Percentiles rank a stretch among this genome's conserved stretches.
Conservation (phyloP, 1,284 basidiomycete species). For the Moesziomyces parantarcticus region DNA sequence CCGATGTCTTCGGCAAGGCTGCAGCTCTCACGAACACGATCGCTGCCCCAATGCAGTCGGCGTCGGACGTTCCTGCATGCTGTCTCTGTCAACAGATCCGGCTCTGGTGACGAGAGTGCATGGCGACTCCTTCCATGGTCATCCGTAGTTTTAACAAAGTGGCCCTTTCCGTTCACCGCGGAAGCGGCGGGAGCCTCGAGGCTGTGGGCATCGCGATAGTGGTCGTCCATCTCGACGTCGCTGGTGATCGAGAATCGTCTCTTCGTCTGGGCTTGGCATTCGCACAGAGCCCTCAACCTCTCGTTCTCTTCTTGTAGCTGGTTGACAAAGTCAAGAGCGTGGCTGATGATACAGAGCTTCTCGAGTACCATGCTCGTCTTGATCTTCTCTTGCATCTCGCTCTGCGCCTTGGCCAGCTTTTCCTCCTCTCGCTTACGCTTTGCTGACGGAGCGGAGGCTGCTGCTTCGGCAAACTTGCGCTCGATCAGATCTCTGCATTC, state of each 20-base stretch:
- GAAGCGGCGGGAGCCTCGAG: not conserved
- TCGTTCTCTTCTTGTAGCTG: constrained; percentile 44
- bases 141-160: too few relatives aligned
- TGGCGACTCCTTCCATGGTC: not conserved
- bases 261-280: constrained; percentile 17
- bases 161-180: too few relatives aligned
- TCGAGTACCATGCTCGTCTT: constrained; percentile 58
- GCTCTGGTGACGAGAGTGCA: constrained; percentile 3
- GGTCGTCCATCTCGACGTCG: constrained; percentile 29
- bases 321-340: constrained; percentile 56
- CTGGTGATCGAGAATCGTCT: constrained; percentile 10
- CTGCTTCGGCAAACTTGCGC: constrained; percentile 23
- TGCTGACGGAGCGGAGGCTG: not conserved
- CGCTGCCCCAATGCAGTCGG: constrained; percentile 54
- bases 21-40: constrained; percentile 31
- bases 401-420: constrained; percentile 24
- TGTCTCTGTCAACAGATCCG: not conserved
- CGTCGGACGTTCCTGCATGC: constrained; percentile 11
- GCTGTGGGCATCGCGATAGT: constrained; percentile 29
- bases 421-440: constrained; percentile 32
- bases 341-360: constrained; percentile 65
- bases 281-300: constrained; percentile 35
- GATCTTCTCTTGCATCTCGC: constrained; percentile 44
- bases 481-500: constrained; percentile 60
- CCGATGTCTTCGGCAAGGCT: constrained; percentile 7